Evolutionary conservation across 2,329 filamentous ascomycete species (phyloP), one percentile per base, ranked within the genome.

Genomic region (Raffaelea ambrosiae): DNA sequence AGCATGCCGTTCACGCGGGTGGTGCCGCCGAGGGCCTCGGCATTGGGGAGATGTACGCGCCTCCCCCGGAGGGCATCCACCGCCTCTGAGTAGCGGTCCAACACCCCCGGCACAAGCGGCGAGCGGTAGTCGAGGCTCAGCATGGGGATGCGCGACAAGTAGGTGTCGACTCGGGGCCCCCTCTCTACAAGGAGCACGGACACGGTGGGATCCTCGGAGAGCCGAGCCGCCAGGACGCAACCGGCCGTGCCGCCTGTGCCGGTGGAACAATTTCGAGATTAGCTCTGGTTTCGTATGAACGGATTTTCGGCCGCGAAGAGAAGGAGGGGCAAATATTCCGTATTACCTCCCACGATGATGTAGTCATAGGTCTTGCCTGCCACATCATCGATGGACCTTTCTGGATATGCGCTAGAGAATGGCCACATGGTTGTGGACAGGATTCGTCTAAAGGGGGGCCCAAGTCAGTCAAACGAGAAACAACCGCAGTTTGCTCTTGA

Each of bases 181-280:
- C 59, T 61, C 50, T 69, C 66, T 11, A 70, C 48, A 4, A 71
- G 55, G 2, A 70, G 59, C 4, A 72, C 64, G 1, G 56, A 60
- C 16, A 63, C 58, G n/a, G 55, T 48, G 9, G 59, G 59, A 47
- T 66, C 61, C 48, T 69, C 65, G 14, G 60, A 64, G 1, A 75
- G 61, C 35, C 71, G 65, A 20, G 67, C 67, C 4, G 71, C 72
- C 44, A 74, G 50, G 2, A 69, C 67, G 57, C 69, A 71, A 23
- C 70, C 71, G 26, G 70, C 68, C 3, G 71, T 73, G 20, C 72
- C 71, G 38, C 70, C 69, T 60, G 40, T 10, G 14, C 16, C 19
- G n/a, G n/a, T n/a, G n/a, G n/a, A n/a, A n/a, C n/a, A n/a, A n/a
- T n/a, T n/a, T n/a, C n/a, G 36, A 38, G 35, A 38, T 38, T 5